phyloP scores from a whole-genome alignment of 352 stramenopile genomes.

The Globisporangium abappressorium region DNA sequence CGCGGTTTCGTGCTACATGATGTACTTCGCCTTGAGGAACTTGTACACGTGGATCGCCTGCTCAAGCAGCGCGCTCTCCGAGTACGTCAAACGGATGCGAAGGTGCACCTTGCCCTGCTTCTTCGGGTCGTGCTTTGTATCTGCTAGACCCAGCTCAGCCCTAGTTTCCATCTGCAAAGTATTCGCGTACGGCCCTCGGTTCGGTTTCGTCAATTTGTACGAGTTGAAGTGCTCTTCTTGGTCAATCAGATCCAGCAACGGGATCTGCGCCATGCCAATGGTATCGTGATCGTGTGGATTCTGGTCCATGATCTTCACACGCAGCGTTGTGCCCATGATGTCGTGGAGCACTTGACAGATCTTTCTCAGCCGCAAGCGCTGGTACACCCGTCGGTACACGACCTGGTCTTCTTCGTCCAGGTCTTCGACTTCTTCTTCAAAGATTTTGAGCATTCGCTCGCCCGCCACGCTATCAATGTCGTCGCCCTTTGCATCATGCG shows the following conservation, averaged over 20 bases:
- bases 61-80: constrained; percentile 60
- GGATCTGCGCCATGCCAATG: constrained; percentile 57
- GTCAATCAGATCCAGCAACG: constrained; percentile 67
- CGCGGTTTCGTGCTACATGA: constrained; percentile 51
- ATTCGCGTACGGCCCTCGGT: constrained; percentile 3
- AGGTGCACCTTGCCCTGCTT: constrained; percentile 43
- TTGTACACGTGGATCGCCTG: constrained; percentile 66
- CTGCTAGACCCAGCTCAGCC: constrained; percentile 1
- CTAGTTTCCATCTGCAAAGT: constrained; percentile 9
- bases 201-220: constrained; percentile 50
- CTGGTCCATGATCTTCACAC: constrained; percentile 60
- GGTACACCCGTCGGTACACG: constrained; percentile 48
- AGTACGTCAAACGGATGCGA: constrained; percentile 45
- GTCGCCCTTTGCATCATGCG: constrained; percentile 42
- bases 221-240: constrained; percentile 50
- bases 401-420: constrained; percentile 53
- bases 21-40: constrained; percentile 55
- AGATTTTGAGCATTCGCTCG: constrained; percentile 49
- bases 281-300: constrained; percentile 43
- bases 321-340: constrained; percentile 54
- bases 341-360: constrained; percentile 54
- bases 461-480: constrained; percentile 32
- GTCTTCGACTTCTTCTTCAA: constrained; percentile 66
- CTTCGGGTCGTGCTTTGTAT: neutral
- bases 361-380: constrained; percentile 53